Base-by-base conservation (phyloP, 352 stramenopile genomes). In the Nothophytophthora sp. region DNA sequence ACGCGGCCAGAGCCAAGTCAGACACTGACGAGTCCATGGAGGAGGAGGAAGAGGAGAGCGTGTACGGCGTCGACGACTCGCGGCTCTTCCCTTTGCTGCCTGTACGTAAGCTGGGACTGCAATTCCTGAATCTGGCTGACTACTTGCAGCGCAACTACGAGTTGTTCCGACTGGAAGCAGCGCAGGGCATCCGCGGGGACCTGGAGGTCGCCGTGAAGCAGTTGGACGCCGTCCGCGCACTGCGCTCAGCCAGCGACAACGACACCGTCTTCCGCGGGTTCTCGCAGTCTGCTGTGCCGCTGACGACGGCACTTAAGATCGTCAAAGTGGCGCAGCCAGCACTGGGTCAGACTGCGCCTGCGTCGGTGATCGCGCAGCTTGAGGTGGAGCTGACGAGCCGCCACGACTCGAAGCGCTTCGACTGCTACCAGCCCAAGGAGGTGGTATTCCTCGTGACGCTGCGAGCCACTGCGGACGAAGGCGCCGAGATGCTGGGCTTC, bases 61-160 rank as follows among this genome's bases (percentile, higher is more conserved):
- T 86, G 1, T 90, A 78, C 41, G 54, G 50, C 4, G 69, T 88
- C 19, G 60, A 69, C 15, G 46, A 76, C 27, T 13, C 40, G 3
- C 65, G 67, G 23, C 28, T 88, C 44, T 72, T 82, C 16, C 70
- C 67, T 2, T 1, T 92, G 3, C 59, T 98, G 11, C 80, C 92
- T 4, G 61, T 99, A 25, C 94, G 92, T 12, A 99, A 98, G 68
- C 74, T 99, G n/a, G 95, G 90, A 46, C 61, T 98, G 18, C 91
- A 98, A 62, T 99, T 97, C 59, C 69, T 99, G 15, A 98, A 95
- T 13, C 64, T 98, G 32, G 52, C 81, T 9, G 97, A 99, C 61
- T 98, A 98, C 67, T 60, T 99, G 7, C 60, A 96, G 25, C 86
- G 97, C 16, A 96, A 90, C 53, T 98, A 96, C 66, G 76, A 93